These are phyloP conservation scores for Obba rivulosa DNA, from an alignment of 768 basidiomycete species.

Conservation along the genomic window DNA sequence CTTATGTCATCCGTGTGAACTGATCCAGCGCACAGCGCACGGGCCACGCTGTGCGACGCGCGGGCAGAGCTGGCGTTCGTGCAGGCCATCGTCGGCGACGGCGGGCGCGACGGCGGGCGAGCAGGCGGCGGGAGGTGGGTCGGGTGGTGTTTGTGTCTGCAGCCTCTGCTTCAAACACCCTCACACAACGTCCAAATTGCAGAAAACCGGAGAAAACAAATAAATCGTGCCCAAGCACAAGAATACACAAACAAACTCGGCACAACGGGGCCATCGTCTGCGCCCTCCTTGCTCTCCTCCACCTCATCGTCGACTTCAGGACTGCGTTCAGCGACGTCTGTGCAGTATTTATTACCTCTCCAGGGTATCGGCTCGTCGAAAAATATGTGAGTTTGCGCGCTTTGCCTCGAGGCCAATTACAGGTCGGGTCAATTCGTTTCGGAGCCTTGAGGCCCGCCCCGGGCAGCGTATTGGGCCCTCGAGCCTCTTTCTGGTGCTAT, in stretches of 20 bases:
- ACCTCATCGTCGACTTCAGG: too few species aligned
- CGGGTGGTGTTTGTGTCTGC: conserved; percentile 33
- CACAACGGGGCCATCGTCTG: neutral
- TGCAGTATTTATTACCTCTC: too few species aligned
- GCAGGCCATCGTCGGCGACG: conserved; percentile 1
- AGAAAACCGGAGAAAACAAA: conserved; percentile 76
- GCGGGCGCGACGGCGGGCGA: conserved; percentile 25
- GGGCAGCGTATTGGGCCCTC: too few species aligned
- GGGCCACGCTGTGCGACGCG: conserved; percentile 12
- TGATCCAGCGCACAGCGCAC: conserved; percentile 20
- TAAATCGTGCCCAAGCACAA: conserved; percentile 29
- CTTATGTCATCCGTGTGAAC: conserved; percentile 24
- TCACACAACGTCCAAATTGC: conserved; percentile 67
- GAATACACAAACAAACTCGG: conserved; percentile 30
- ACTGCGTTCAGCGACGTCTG: too few species aligned
- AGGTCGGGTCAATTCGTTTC: too few species aligned
- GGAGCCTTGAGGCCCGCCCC: too few species aligned
- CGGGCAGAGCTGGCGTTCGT: neutral
- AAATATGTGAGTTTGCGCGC: too few species aligned
- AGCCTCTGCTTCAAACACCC: conserved; percentile 47
- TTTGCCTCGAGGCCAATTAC: too few species aligned
- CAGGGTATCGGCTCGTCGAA: too few species aligned
- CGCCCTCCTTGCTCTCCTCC: too few species aligned
- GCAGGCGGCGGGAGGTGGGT: conserved; percentile 17
- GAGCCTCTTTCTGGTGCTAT: too few species aligned